phyloP scores from a whole-genome alignment of 345 rosid genomes.

The Rhodamnia rubescens region DNA sequence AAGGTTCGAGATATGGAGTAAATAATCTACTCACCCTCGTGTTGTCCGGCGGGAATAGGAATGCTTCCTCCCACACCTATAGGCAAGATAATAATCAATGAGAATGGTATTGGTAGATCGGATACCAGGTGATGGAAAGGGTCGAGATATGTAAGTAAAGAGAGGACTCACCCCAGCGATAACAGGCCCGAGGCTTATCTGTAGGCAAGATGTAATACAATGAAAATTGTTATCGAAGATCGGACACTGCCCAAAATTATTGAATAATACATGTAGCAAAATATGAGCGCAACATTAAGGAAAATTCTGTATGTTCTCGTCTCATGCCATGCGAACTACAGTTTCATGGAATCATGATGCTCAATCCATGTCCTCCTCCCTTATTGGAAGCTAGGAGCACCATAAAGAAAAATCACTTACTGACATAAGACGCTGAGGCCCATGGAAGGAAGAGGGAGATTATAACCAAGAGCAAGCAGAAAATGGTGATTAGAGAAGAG shows the following conservation, averaged over 20 bases:
- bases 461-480: background rate
- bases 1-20: background rate
- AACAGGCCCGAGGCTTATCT: no score
- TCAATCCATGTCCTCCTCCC: background rate
- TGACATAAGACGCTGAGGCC: background rate
- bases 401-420: background rate
- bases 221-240: background rate
- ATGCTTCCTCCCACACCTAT: no score
- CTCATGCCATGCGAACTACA: background rate
- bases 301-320: background rate
- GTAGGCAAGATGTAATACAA: background rate
- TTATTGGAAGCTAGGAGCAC: background rate
- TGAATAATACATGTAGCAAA: background rate
- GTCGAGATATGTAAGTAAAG: background rate
- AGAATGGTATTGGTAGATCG: background rate
- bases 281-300: background rate
- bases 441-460: background rate
- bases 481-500: background rate
- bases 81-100: no score
- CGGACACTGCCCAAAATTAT: background rate
- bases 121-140: rapidly evolving
- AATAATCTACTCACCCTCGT: no score
- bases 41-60: no score
- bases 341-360: background rate
- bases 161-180: background rate